Evolutionary conservation across 805 yeast genomes (phyloP).

Genomic region (Teunomyces funiuensis): DNA sequence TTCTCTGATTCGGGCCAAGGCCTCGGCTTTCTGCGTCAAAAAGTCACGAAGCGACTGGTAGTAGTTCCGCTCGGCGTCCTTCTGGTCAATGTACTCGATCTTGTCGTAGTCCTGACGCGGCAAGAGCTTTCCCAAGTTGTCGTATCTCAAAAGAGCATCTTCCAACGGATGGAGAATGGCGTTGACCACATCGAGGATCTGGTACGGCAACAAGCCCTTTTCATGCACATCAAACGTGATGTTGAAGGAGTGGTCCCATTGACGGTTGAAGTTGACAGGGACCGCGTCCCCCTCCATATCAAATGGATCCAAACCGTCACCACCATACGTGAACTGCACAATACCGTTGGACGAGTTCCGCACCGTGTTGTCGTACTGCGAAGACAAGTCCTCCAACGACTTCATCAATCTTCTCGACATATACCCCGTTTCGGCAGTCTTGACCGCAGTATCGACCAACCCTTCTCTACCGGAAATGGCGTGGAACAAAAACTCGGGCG

Average conservation of each 20-base stretch:
- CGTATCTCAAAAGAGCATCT: constrained; percentile 58
- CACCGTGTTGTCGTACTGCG: constrained; percentile 91
- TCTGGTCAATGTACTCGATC: constrained; percentile 73
- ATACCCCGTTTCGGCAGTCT: constrained; percentile 98
- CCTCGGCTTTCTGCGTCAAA: constrained; percentile 53
- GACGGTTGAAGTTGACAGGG: constrained; percentile 90
- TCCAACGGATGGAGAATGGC: constrained; percentile 61
- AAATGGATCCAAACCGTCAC: constrained; percentile 96
- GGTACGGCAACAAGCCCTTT: constrained; percentile 64
- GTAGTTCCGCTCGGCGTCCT: constrained; percentile 85
- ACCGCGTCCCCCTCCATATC: constrained; percentile 99
- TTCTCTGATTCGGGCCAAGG: constrained; percentile 57
- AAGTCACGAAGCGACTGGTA: constrained; percentile 73
- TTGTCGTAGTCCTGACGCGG: constrained; percentile 44
- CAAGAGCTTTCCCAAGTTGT: constrained; percentile 64
- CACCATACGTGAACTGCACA: constrained; percentile 97
- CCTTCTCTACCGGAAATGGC: constrained; percentile 99
- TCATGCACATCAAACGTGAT: constrained; percentile 62
- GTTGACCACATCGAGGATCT: constrained; percentile 57
- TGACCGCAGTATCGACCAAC: constrained; percentile 97
- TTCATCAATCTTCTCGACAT: constrained; percentile 98
- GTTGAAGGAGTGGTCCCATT: constrained; percentile 90
- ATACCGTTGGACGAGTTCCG: constrained; percentile 94
- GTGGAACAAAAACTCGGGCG: constrained; percentile 96
- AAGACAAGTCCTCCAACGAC: constrained; percentile 91